A percentile compares a stretch with the other conserved stretches of the same genome.
phyloP scores from a whole-genome alignment of 1,284 basidiomycete species.

The Retiboletus fuscus region DNA sequence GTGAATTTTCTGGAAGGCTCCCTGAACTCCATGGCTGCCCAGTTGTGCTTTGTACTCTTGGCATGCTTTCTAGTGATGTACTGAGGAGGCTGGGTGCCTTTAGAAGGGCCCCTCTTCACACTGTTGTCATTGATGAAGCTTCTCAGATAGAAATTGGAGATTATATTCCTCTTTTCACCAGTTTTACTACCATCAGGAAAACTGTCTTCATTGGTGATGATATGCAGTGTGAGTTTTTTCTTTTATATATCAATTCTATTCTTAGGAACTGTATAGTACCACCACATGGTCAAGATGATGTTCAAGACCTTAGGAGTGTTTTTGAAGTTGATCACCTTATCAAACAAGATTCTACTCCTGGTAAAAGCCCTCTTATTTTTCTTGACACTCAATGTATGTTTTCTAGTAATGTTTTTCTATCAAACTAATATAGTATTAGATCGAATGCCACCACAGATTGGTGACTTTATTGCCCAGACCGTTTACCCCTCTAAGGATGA shows the following conservation, averaged over 20 bases:
- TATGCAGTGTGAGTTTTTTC: constrained; percentile 55
- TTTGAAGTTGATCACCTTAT: constrained; percentile 66
- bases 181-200: constrained; percentile 45
- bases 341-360: constrained; percentile 33
- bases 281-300: constrained; percentile 67
- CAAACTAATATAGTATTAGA: constrained; percentile 54
- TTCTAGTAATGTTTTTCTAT: constrained; percentile 2
- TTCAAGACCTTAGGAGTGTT: constrained; percentile 63
- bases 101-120: constrained; percentile 47
- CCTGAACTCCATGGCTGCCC: constrained; percentile 42
- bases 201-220: constrained; percentile 60
- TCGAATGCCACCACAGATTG: constrained; percentile 82
- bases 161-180: constrained; percentile 54
- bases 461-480: constrained; percentile 72
- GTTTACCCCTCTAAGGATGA: constrained; percentile 64
- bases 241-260: neutral
- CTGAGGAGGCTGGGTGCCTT: constrained; percentile 51
- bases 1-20: constrained; percentile 45
- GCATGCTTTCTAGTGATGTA: constrained; percentile 68
- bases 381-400: constrained; percentile 69
- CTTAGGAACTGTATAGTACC: constrained; percentile 56
- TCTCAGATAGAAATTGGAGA: constrained; percentile 60
- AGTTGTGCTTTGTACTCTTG: constrained; percentile 66
- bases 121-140: constrained; percentile 61
- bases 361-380: constrained; percentile 54